These are phyloP conservation scores for Claviceps digitariae DNA, from an alignment of 2,329 filamentous ascomycete genomes.

Conservation along the genomic window DNA sequence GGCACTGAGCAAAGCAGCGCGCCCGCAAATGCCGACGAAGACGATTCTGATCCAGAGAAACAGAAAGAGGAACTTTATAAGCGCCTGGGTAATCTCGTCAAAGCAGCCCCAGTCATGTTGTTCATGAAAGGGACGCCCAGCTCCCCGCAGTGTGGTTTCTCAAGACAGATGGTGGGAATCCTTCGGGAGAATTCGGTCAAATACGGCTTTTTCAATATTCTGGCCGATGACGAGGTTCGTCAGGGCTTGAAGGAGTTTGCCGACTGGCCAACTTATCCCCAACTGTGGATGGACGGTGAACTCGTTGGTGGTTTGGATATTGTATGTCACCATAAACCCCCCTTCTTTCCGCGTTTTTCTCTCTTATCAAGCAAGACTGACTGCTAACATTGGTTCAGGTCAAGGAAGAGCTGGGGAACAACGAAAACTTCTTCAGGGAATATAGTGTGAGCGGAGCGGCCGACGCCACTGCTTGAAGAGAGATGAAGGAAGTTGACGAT, in stretches of 20 bases:
- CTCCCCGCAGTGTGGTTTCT: constrained; percentile 83
- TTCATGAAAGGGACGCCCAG: constrained; percentile 97
- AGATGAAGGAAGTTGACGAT: neutral
- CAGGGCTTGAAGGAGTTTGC: constrained; percentile 94
- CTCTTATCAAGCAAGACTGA: neutral
- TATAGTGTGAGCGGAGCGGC: constrained; percentile 44
- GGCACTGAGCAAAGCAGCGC: constrained; percentile 24
- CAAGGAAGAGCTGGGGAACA: constrained; percentile 80
- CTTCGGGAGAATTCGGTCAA: constrained; percentile 82
- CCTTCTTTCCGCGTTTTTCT: neutral
- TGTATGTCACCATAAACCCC: constrained; percentile 45
- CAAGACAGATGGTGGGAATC: constrained; percentile 73
- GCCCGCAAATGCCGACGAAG: constrained; percentile 28
- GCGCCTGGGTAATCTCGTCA: constrained; percentile 71
- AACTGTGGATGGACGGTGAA: constrained; percentile 84
- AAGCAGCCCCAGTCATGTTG: constrained; percentile 92
- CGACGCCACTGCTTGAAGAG: constrained; percentile 22
- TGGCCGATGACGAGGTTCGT: constrained; percentile 92
- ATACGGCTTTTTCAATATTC: constrained; percentile 98
- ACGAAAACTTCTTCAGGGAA: constrained; percentile 68
- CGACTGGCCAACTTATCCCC: constrained; percentile 98
- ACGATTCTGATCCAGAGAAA: constrained; percentile 35
- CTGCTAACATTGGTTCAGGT: constrained; percentile 40
- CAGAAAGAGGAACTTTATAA: constrained; percentile 76
- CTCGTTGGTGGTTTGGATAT: constrained; percentile 91